phyloP scores from a whole-genome alignment of 257 asterid genomes.

The Plantago ovata region DNA sequence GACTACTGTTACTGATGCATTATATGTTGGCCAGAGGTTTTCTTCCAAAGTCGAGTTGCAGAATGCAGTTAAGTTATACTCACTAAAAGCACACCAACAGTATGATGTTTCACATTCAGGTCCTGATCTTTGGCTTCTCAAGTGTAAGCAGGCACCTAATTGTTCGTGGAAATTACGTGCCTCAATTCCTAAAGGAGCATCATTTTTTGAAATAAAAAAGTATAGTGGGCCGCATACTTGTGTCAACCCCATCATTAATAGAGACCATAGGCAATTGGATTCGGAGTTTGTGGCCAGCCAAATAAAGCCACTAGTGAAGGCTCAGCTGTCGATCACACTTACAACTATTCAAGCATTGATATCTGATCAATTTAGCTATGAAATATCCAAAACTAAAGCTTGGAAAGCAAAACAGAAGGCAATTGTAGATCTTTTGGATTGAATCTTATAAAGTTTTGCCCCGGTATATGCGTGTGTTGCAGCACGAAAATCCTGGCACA shows the following conservation, averaged over 20 bases:
- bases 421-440: constrained; percentile 5
- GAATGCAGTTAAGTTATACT: not conserved
- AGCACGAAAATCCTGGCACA: constrained; percentile 2
- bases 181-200: constrained; percentile 2
- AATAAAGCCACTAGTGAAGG: constrained; percentile 3
- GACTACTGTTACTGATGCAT: not conserved
- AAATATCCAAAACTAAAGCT: not conserved
- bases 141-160: not conserved
- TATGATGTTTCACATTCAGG: not conserved
- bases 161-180: constrained; percentile 9
- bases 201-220: constrained; percentile 13
- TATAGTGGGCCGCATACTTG: constrained; percentile 2
- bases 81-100: not conserved
- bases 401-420: constrained; percentile 14
- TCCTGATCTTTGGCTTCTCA: not conserved
- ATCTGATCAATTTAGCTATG: not conserved
- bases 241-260: not conserved
- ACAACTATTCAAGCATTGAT: not conserved
- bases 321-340: constrained; percentile 11
- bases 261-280: constrained; percentile 1
- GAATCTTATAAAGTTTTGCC: constrained; percentile 11
- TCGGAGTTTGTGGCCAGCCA: not conserved
- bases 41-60: not conserved
- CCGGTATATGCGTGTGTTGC: not conserved
- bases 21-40: not conserved